These are phyloP conservation scores for Aphanocladium album DNA, from an alignment of 2,329 filamentous ascomycete species.

Conservation along the genomic window DNA sequence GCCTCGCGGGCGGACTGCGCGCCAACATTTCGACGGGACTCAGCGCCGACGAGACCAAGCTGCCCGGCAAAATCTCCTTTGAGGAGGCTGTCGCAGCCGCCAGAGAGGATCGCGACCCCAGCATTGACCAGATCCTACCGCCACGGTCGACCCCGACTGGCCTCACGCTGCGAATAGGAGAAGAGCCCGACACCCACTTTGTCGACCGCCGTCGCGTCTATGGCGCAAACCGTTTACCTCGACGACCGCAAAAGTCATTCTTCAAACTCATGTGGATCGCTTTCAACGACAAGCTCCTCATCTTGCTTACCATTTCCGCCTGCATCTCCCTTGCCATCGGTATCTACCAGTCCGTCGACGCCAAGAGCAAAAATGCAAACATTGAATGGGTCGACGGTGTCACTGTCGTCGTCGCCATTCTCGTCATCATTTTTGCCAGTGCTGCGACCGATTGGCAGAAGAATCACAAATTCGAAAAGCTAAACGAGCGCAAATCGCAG, in stretches of 20 bases:
- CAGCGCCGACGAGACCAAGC: slow-evolving; percentile 43
- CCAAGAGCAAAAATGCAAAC: slow-evolving; percentile 42
- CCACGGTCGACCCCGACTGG: slow-evolving; percentile 19
- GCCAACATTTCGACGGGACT: slow-evolving; percentile 44
- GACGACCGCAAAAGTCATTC: slow-evolving; percentile 64
- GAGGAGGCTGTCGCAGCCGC: slow-evolving; percentile 43
- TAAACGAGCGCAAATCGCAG: slow-evolving; percentile 76
- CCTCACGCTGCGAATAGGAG: slow-evolving; percentile 26
- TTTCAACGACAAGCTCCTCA: slow-evolving; percentile 76
- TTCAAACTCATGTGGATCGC: slow-evolving; percentile 67
- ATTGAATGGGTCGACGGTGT: slow-evolving; percentile 81
- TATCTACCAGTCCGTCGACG: slow-evolving; percentile 65
- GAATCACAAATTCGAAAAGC: slow-evolving; percentile 72
- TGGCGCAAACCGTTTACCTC: slow-evolving; percentile 52
- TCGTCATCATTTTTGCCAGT: slow-evolving; percentile 70
- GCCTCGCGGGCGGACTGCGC: slow-evolving; percentile 47
- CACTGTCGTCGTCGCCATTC: slow-evolving; percentile 70
- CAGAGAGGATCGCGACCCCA: slow-evolving; percentile 25
- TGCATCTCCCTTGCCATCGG: slow-evolving; percentile 70
- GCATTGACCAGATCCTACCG: slow-evolving; percentile 10
- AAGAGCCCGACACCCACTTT: slow-evolving; percentile 21
- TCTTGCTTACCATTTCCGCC: slow-evolving; percentile 65
- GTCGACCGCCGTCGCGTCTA: slow-evolving; percentile 65
- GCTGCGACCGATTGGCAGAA: slow-evolving; percentile 82
- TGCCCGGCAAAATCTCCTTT: slow-evolving; percentile 42